These are phyloP conservation scores for Nicotiana tomentosiformis DNA, from an alignment of 257 asterid species.

Conservation along the genomic window DNA sequence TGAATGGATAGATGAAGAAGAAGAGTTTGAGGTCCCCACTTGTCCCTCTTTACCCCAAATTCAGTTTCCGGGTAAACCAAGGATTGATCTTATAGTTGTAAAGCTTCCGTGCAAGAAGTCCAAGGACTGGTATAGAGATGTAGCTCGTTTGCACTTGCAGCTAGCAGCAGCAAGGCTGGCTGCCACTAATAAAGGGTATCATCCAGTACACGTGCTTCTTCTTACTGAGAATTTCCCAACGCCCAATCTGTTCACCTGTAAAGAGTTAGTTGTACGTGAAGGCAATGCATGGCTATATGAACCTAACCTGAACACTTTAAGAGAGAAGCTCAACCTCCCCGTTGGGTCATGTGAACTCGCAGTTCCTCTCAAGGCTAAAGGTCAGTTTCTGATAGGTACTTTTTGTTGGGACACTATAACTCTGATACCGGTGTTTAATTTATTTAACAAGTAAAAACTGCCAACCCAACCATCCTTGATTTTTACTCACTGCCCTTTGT, in stretches of 20 bases:
- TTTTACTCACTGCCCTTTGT: neutral
- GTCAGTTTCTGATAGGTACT: slow-evolving; percentile 30
- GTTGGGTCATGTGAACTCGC: slow-evolving; percentile 95
- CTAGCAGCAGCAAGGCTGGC: slow-evolving; percentile 81
- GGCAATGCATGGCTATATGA: slow-evolving; percentile 80
- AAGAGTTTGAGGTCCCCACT: slow-evolving; percentile 73
- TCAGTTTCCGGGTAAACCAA: slow-evolving; percentile 53
- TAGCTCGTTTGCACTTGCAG: slow-evolving; percentile 85
- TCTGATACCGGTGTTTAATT: neutral
- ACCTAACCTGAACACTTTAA: slow-evolving; percentile 51
- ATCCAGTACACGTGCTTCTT: slow-evolving; percentile 58
- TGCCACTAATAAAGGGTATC: slow-evolving; percentile 62
- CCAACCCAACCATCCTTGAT: neutral
- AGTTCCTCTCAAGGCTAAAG: slow-evolving; percentile 64
- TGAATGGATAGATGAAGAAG: slow-evolving; percentile 96
- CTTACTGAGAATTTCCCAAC: slow-evolving; percentile 75
- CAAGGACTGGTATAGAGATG: slow-evolving; percentile 72
- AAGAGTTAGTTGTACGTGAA: slow-evolving; percentile 55
- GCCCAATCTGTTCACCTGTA: slow-evolving; percentile 85
- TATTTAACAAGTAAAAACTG: neutral
- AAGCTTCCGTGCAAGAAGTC: slow-evolving; percentile 82
- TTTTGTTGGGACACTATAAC: neutral
- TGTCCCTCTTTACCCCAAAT: slow-evolving; percentile 71
- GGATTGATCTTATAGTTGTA: slow-evolving; percentile 70
- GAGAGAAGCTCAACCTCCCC: slow-evolving; percentile 79